A percentile compares a stretch with the other conserved stretches of the same genome.
Evolutionary conservation across 306 rosid species (phyloP).

Genomic region (Hylodesmum podocarpum): DNA sequence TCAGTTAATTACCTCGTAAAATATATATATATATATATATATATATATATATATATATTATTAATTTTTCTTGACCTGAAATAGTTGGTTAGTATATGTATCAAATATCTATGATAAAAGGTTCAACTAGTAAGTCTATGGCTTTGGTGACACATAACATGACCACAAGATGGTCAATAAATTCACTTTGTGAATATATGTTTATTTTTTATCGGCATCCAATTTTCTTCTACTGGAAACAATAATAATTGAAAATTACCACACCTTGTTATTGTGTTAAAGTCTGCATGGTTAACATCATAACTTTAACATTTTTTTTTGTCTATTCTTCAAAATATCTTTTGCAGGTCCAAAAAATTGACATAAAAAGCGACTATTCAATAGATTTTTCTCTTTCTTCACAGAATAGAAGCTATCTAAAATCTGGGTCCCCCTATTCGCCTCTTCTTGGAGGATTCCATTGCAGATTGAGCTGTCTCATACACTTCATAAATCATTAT

Average conservation of each 20-base stretch:
- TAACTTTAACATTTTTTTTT: not conserved
- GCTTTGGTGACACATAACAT: not conserved
- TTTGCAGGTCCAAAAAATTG: conserved; percentile 1
- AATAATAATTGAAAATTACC: conserved; percentile 3
- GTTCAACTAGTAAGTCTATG: no score
- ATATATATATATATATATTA: no score
- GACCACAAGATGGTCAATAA: not conserved
- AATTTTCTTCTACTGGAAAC: not conserved
- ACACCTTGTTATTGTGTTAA: not conserved
- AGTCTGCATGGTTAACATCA: not conserved
- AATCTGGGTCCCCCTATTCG: conserved; percentile 92
- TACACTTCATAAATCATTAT: conserved; percentile 56
- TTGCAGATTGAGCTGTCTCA: conserved; percentile 90
- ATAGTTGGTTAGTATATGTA: no score
- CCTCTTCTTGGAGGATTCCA: conserved; percentile 91
- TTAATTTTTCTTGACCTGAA: no score
- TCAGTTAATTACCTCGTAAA: no score
- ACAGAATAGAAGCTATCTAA: conserved; percentile 73
- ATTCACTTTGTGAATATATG: not conserved
- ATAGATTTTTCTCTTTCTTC: conserved; percentile 79
- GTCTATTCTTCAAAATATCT: not conserved
- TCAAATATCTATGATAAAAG: no score
- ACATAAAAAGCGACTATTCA: conserved; percentile 40
- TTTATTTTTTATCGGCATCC: not conserved
- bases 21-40: no score